phyloP scores from a whole-genome alignment of 2,329 filamentous ascomycete species.

The Pyrenochaeta sp. region DNA sequence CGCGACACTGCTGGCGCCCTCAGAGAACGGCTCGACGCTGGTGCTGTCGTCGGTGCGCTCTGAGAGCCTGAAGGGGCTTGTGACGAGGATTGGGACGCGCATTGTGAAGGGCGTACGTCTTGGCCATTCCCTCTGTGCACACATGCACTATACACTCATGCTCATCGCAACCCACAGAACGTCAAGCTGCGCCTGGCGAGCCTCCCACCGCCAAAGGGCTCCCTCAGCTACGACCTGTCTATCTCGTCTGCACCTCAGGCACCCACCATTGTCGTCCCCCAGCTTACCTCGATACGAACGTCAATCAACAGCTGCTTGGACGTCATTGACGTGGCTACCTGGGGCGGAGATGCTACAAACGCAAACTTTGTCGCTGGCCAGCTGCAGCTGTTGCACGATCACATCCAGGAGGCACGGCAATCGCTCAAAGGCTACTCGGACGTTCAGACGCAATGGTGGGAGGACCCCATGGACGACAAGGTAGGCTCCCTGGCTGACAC shows the following conservation, averaged over 20 bases:
- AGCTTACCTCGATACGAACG: conserved; percentile 76
- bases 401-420: conserved; percentile 67
- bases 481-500: conserved; percentile 49
- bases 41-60: conserved; percentile 87
- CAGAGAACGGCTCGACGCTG: conserved; percentile 86
- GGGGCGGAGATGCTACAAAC: conserved; percentile 71
- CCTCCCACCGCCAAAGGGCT: conserved; percentile 64
- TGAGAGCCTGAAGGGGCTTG: conserved; percentile 89
- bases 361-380: conserved; percentile 67
- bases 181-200: conserved; percentile 80
- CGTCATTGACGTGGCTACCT: conserved; percentile 79
- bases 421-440: conserved; percentile 65
- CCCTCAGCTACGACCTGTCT: conserved; percentile 60
- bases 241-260: conserved; percentile 63
- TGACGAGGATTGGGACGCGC: conserved; percentile 88
- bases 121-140: not conserved
- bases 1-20: conserved; percentile 82
- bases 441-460: conserved; percentile 63
- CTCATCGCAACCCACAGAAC: conserved; percentile 60
- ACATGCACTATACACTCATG: too few species aligned
- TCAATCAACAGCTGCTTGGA: conserved; percentile 85
- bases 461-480: conserved; percentile 64
- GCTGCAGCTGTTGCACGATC: conserved; percentile 66
- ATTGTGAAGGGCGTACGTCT: conserved; percentile 85
- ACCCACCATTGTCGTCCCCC: conserved; percentile 69